Conservation (phyloP, 2,329 filamentous ascomycete species). For the Raffaelea ambrosiae region DNA sequence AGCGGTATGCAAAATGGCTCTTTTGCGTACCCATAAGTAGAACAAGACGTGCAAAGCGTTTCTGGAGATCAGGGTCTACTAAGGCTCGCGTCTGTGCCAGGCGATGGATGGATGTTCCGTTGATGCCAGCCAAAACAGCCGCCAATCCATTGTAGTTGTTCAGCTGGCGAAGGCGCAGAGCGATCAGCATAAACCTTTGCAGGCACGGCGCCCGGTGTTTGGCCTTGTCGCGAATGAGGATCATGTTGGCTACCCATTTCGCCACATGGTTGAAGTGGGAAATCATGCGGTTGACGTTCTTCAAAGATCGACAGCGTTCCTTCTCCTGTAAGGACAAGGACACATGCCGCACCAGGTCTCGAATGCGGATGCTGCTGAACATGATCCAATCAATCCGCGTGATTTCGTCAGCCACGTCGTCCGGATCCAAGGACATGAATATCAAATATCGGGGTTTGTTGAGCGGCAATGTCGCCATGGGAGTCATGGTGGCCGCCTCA, state of each 20-base stretch:
- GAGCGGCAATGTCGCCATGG: constrained; percentile 59
- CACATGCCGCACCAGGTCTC: constrained; percentile 88
- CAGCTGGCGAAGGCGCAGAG: constrained; percentile 73
- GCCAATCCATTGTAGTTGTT: constrained; percentile 97
- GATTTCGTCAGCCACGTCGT: constrained; percentile 81
- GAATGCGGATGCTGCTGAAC: constrained; percentile 89
- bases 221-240: constrained; percentile 85
- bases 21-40: constrained; percentile 91
- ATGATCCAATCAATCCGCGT: constrained; percentile 97
- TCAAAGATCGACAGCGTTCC: constrained; percentile 66
- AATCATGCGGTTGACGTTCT: constrained; percentile 91
- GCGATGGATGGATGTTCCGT: constrained; percentile 77
- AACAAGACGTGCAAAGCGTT: constrained; percentile 79
- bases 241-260: constrained; percentile 74
- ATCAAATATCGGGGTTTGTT: constrained; percentile 83
- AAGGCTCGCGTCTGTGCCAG: constrained; percentile 71
- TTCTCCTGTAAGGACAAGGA: constrained; percentile 64
- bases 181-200: constrained; percentile 93
- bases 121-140: constrained; percentile 89
- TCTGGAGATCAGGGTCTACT: constrained; percentile 62
- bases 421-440: constrained; percentile 79
- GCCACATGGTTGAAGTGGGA: constrained; percentile 83
- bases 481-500: constrained; percentile 64
- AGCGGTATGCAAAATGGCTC: constrained; percentile 88
- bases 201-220: constrained; percentile 88